Evolutionary conservation across 495 filamentous ascomycete species (phyloP).

Genomic region (Saxophila tyrrhenica): DNA sequence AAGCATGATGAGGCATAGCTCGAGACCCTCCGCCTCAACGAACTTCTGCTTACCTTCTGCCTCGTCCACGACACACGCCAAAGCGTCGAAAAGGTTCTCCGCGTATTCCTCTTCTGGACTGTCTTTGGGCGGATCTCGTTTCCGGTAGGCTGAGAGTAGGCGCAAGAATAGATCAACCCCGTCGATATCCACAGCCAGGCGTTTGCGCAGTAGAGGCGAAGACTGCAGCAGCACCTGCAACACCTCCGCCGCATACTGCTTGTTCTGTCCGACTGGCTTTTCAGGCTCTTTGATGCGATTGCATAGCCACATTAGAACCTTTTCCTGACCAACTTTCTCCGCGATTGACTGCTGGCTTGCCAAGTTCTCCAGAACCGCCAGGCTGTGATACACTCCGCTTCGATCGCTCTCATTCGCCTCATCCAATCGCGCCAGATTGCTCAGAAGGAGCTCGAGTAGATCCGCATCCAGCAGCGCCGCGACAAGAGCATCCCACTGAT

Average conservation of each 20-base stretch:
- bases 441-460: slow-evolving; percentile 67
- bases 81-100: slow-evolving; percentile 78
- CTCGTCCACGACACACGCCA: slow-evolving; percentile 72
- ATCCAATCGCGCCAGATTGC: slow-evolving; percentile 73
- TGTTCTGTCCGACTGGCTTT: slow-evolving; percentile 65
- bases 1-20: slow-evolving; percentile 84
- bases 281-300: slow-evolving; percentile 55
- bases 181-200: slow-evolving; percentile 41
- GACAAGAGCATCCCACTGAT: slow-evolving; percentile 73
- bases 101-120: slow-evolving; percentile 89
- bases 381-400: slow-evolving; percentile 72
- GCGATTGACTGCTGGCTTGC: slow-evolving; percentile 56
- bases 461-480: slow-evolving; percentile 73
- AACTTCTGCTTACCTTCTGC: slow-evolving; percentile 68
- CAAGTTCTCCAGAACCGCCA: slow-evolving; percentile 78
- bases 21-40: slow-evolving; percentile 80
- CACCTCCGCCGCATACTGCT: slow-evolving; percentile 88
- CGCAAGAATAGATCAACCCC: slow-evolving; percentile 73
- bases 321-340: slow-evolving; percentile 58
- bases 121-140: slow-evolving; percentile 74
- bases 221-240: slow-evolving; percentile 76
- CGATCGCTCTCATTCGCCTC: slow-evolving; percentile 70
- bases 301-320: slow-evolving; percentile 66
- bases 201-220: slow-evolving; percentile 49
- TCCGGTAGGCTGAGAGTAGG: slow-evolving; percentile 77